Base-by-base conservation (phyloP, 139 green algal genomes). In the Picochlorum sp. region DNA sequence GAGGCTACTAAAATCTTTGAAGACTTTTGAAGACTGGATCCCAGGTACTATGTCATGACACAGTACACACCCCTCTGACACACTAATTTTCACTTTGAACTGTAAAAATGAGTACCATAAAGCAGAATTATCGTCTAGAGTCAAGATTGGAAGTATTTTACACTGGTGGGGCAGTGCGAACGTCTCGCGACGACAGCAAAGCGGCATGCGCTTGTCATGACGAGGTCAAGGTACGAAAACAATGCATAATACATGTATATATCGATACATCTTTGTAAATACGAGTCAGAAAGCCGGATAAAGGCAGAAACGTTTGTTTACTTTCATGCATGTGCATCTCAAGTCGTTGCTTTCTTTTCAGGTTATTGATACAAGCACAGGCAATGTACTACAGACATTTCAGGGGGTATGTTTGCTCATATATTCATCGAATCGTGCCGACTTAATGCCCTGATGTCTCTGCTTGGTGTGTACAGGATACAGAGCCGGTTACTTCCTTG, bases 131-230 rank as follows among this genome's bases (percentile, higher is more conserved):
- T 63, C 52, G 73, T 18, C 67, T 83, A 1, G 57, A 45, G 9
- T 45, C 45, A 3, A 88, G 86, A 62, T 69, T 97, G 2, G 80
- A 95, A 52, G 84, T 88, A 0, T 97, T 97, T 31, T 96, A 92
- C 65, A 95, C 90, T 7, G 89, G 89, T 30, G 90, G 89, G 10
- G 52, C 75, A 13, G 74, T 86, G 7, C 50, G 69, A 4, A 49
- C 94, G 0, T 89, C 74, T 1, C 34, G 49, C 0, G 80, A 90
- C 73, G 83, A 83, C 6, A 76, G 74, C 49, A 68, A 79, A 23
- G 55, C 92, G 3, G 85, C 77, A 2, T 96, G 88, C 57, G 80
- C 82, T 0, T 97, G 89, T 68, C 71, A 66, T 4, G 89, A 97
- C 34, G 86, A 95, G 37, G 77, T 91, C 58, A 96, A 97, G 83